Evolutionary conservation across 306 rosid genomes (phyloP), one percentile per base, ranked within the genome.

Genomic region (Aeschynomene evenia): DNA sequence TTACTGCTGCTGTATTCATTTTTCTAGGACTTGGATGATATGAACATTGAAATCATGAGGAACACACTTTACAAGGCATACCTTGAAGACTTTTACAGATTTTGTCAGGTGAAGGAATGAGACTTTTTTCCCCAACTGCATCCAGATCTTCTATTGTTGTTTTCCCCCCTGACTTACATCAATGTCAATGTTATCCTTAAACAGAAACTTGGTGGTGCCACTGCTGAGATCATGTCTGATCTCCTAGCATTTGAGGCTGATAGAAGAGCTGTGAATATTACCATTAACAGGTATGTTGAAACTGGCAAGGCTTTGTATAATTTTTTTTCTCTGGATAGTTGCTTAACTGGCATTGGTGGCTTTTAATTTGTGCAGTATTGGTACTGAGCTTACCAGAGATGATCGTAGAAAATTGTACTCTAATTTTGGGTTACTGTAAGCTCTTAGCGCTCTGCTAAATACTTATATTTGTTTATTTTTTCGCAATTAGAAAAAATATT

Each of bases 21-120:
- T 77, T 36, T 55, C 1, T 65, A 93, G 99, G 99, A 91, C 81
- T 84, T 91, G 91, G 99, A 94, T 85, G 99, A 94, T 81, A 94
- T 94, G 97, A 94, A 94, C 83, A 94, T 91, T 51, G 97, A 94
- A 81, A 94, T 94, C 45, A 94, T 94, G 99, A 87, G 99, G 82
- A 94, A 94, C 78, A 94, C 99, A 63, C 91, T 94, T 67, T 91
- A 94, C 84, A 94, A 88, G 91, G 99, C 99, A 66, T 94, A 94
- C 84, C 95, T 91, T 34, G 97, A 94, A 86, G 99, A 94, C 70
- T 94, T 94, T 63, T 94, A 88, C 87, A 84, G 78, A 85, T 94
- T 94, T 75, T 94, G 99, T 82, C 96, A 83, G 95, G 99, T 94
- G 71, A 80, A 43, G 74, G 42, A 59, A 23, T 50, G 6, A 68